Percentiles rank a stretch among this genome's conserved stretches.
Evolutionary conservation across 2,329 filamentous ascomycete species (phyloP).

Genomic region (Venturia effusa): DNA sequence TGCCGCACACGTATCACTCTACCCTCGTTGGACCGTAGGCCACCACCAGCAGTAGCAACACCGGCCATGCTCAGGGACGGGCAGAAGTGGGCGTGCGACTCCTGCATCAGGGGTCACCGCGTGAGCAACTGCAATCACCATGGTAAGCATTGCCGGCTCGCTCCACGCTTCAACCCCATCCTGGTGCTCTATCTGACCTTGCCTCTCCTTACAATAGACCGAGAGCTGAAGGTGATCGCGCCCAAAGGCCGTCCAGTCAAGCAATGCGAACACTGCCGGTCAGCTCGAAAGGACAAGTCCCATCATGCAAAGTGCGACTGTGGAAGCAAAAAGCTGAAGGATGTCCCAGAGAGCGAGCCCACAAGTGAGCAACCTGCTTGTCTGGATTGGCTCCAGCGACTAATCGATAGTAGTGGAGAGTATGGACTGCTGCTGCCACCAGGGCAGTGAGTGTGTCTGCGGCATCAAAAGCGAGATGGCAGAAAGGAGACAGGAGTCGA

Average conservation of each 20-base stretch:
- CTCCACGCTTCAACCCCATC: constrained; percentile 16
- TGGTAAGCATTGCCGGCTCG: constrained; percentile 49
- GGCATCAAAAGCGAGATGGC: constrained; percentile 47
- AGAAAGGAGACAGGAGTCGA: constrained; percentile 32
- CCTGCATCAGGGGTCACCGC: constrained; percentile 94
- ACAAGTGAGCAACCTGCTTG: constrained; percentile 23
- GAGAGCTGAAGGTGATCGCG: constrained; percentile 86
- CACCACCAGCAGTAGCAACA: not conserved
- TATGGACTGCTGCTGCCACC: constrained; percentile 41
- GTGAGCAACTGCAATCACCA: constrained; percentile 97
- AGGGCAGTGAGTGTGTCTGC: constrained; percentile 50
- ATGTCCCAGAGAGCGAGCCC: constrained; percentile 31
- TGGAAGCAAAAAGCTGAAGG: constrained; percentile 71
- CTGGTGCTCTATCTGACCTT: constrained; percentile 6
- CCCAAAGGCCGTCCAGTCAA: constrained; percentile 96
- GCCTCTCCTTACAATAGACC: constrained; percentile 47
- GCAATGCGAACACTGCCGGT: constrained; percentile 94
- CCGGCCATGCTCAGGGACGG: constrained; percentile 51
- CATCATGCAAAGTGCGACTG: constrained; percentile 96
- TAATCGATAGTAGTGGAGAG: constrained; percentile 26
- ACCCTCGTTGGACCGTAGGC: not conserved
- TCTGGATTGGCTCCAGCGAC: constrained; percentile 19
- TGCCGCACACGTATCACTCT: not conserved
- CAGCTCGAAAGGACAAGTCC: constrained; percentile 88
- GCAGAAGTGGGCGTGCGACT: constrained; percentile 96